Percentiles rank a stretch among this genome's conserved stretches.
These are phyloP conservation scores for Jacaranda copaia DNA, from an alignment of 257 asterid species.

Conservation along the genomic window DNA sequence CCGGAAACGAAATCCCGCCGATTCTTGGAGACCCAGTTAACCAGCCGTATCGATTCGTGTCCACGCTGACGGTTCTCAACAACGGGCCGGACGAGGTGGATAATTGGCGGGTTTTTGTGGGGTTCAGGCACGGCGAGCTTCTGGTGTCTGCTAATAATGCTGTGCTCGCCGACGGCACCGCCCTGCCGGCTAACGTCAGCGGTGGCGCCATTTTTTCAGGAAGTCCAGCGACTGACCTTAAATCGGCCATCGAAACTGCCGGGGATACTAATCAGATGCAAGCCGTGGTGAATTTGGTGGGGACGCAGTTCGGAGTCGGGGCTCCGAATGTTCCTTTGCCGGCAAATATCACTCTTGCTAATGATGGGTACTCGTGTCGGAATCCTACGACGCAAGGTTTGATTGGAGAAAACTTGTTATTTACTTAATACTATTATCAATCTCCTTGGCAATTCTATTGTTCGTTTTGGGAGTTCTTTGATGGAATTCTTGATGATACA, in stretches of 20 bases:
- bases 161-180: conserved; percentile 63
- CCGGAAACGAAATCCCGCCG: conserved; percentile 54
- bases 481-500: not conserved
- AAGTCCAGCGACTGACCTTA: conserved; percentile 52
- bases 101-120: conserved; percentile 74
- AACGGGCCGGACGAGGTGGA: conserved; percentile 58
- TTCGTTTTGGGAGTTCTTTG: no score
- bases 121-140: conserved; percentile 61
- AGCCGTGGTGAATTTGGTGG: conserved; percentile 56
- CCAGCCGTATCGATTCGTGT: conserved; percentile 69
- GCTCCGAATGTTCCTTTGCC: conserved; percentile 58
- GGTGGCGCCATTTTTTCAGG: conserved; percentile 66
- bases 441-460: no score
- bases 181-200: conserved; percentile 66
- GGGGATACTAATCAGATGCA: conserved; percentile 65
- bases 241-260: conserved; percentile 68
- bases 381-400: conserved; percentile 49
- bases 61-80: conserved; percentile 59
- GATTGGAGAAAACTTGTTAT: no score
- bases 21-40: conserved; percentile 41
- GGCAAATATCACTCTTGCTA: conserved; percentile 55
- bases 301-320: conserved; percentile 71
- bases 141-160: conserved; percentile 62
- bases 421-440: no score
- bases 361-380: conserved; percentile 63